A percentile compares a stretch with the other conserved stretches of the same genome.
Conservation (phyloP, 1,284 basidiomycete species). For the Ceratobasidium sp. region DNA sequence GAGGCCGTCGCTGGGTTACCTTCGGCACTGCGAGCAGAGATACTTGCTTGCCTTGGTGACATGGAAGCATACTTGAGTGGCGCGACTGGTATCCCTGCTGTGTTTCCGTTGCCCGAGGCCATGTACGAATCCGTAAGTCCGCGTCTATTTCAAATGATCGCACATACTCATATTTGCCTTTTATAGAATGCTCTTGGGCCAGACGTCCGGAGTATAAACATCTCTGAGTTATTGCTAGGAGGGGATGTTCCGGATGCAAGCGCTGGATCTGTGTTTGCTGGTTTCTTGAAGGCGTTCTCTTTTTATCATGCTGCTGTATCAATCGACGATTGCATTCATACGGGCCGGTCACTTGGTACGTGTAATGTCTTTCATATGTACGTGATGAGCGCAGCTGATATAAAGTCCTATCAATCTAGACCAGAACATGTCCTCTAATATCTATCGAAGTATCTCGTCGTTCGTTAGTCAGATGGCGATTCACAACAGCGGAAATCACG, state of each 20-base stretch:
- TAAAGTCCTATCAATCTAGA: background rate
- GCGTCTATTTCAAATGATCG: background rate
- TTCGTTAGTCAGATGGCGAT: background rate
- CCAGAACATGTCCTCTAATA: background rate
- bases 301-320: constrained; percentile 7
- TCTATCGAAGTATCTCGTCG: background rate
- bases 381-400: background rate
- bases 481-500: background rate
- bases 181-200: background rate
- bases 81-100: background rate
- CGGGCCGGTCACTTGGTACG: background rate
- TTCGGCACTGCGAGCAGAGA: constrained; percentile 9
- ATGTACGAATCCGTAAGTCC: constrained; percentile 6
- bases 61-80: background rate
- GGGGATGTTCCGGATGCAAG: constrained; percentile 4
- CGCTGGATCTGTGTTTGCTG: constrained; percentile 3
- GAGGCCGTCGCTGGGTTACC: background rate
- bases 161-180: background rate
- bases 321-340: background rate
- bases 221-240: background rate
- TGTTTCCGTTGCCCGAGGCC: constrained; percentile 8
- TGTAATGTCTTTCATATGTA: background rate
- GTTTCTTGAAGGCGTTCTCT: constrained; percentile 1
- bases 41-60: constrained; percentile 9
- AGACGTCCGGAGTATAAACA: background rate